These are phyloP conservation scores for Chlamydomonas incerta DNA, from an alignment of 139 green algal species.

Conservation along the genomic window DNA sequence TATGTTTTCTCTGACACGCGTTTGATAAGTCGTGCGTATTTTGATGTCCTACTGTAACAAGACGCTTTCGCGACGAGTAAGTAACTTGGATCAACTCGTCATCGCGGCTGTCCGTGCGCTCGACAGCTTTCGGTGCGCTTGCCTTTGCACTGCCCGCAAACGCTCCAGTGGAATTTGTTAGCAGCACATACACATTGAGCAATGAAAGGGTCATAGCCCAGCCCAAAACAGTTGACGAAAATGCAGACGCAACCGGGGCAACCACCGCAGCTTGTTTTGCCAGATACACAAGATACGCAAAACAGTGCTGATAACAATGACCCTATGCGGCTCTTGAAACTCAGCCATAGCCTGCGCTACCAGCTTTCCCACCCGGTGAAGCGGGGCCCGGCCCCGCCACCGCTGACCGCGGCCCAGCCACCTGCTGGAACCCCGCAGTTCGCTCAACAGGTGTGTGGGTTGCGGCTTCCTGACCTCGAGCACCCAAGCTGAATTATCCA, in stretches of 20 bases:
- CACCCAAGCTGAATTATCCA: too few relatives aligned
- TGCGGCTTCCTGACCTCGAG: background rate
- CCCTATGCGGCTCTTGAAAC: constrained; percentile 4
- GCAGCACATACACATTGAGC: background rate
- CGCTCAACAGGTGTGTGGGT: background rate
- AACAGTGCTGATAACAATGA: constrained; percentile 20
- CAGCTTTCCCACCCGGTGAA: constrained; percentile 29
- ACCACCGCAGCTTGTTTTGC: too few relatives aligned
- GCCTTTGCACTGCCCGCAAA: too few relatives aligned
- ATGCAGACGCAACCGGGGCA: background rate
- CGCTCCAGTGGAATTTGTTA: too few relatives aligned
- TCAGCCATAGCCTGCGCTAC: constrained; percentile 15
- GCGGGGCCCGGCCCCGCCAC: background rate
- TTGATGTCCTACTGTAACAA: too few relatives aligned
- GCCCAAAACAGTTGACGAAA: background rate
- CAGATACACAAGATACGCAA: background rate
- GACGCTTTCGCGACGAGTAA: too few relatives aligned
- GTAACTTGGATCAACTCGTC: too few relatives aligned
- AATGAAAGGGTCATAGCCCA: background rate
- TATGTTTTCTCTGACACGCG: too few relatives aligned
- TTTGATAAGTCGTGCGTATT: too few relatives aligned
- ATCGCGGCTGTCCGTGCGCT: too few relatives aligned
- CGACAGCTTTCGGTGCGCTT: too few relatives aligned
- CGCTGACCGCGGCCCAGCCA: background rate
- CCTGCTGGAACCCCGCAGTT: background rate